phyloP scores from a whole-genome alignment of 805 yeast species.

The Kodamaea nitidulidarum region DNA sequence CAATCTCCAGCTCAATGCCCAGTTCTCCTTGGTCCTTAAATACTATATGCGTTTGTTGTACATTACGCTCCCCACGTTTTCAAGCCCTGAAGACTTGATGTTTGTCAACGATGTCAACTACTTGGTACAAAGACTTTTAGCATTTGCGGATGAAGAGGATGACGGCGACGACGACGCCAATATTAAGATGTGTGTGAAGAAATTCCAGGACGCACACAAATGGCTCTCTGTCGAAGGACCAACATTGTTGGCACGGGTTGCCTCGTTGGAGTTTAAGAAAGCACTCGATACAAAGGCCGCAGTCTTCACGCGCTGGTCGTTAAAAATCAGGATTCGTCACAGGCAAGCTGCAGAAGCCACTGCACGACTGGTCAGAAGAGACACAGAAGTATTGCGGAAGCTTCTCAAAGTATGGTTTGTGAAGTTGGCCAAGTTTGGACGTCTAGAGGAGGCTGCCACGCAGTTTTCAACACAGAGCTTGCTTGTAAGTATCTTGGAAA shows the following conservation, averaged over 20 bases:
- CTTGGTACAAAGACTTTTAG: slow-evolving; percentile 22
- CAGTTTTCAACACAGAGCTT: slow-evolving; percentile 2
- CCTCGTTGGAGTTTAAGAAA: slow-evolving; percentile 1
- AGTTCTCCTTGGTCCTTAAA: slow-evolving; percentile 21
- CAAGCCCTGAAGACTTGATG: slow-evolving; percentile 17
- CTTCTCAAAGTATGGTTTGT: slow-evolving; percentile 2
- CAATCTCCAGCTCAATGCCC: slow-evolving; percentile 19
- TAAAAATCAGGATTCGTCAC: neutral
- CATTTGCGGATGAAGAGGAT: slow-evolving; percentile 25
- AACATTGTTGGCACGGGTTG: slow-evolving; percentile 30
- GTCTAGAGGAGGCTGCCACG: slow-evolving; percentile 4
- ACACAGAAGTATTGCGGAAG: neutral
- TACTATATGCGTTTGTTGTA: slow-evolving; percentile 21
- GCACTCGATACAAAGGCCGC: neutral
- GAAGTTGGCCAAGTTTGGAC: neutral
- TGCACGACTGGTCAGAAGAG: neutral
- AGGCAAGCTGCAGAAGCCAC: too few relatives aligned
- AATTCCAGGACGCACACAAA: slow-evolving; percentile 22
- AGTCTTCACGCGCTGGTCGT: neutral
- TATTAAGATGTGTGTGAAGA: slow-evolving; percentile 19
- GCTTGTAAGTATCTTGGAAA: slow-evolving; percentile 1
- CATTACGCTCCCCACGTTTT: slow-evolving; percentile 17
- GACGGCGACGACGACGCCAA: slow-evolving; percentile 13
- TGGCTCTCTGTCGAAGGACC: slow-evolving; percentile 13
- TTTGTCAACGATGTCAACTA: slow-evolving; percentile 19